Base-by-base conservation (phyloP, 108 stramenopile species). In the Cyclotella choctawhatcheeana region DNA sequence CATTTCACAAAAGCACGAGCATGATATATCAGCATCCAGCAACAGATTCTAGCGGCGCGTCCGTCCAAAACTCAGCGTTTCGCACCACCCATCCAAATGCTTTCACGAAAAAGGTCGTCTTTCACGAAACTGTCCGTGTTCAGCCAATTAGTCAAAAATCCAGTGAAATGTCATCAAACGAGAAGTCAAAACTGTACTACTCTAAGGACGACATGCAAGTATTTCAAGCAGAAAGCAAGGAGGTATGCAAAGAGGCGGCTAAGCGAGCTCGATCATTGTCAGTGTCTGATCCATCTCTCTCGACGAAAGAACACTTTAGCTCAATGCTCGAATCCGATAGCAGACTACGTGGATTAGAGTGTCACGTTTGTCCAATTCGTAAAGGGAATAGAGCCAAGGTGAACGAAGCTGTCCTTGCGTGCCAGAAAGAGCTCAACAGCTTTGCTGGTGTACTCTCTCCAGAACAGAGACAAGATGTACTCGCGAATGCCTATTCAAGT, bases 241-340 rank as follows among this genome's bases (percentile, higher is more conserved):
- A 33, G 32, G 20, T 50, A 12, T 30, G 64, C 59, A 60, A 24
- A 29, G 16, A 37, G 5, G 27, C 26, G 0, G 20, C 5, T 3
- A 5, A 30, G 21, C 33, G 34, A 60, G 64, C 64, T 33, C 24
- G 13, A 48, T 51, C 48, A 12, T 24, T 51, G 3, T 65, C 8
- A 1, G 12, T n/a, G 27, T 33, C 48, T 8, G 29, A 47, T 50
- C 64, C 64, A 33, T n/a, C 59, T 6, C 12, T 43, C 10, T 60
- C 59, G 8, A 0, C 35, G 0, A 17, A 34, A 0, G 21, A 60
- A 29, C 59, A 60, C 35, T 21, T 60, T 5, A 43, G 35, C 35
- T 40, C 34, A 24, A 60, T 60, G 16, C 16, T 60, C 20, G 59
- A 60, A 48, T 65, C 64, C 20, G 64, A 65, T 21, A 8, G 8